phyloP scores from a whole-genome alignment of 2,329 filamentous ascomycete species.

The Fusarium sororula region DNA sequence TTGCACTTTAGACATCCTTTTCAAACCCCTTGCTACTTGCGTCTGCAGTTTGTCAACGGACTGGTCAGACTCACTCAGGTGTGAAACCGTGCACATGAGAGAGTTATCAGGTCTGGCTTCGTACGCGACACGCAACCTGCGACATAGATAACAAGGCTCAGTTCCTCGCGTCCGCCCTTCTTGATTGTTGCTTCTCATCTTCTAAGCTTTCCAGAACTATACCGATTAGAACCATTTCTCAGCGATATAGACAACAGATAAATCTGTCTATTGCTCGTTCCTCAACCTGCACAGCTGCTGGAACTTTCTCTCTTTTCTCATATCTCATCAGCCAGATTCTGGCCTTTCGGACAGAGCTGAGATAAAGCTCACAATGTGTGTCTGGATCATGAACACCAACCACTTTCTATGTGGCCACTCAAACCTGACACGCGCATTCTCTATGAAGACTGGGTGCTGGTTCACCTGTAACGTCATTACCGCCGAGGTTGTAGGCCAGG shows the following conservation, averaged over 20 bases:
- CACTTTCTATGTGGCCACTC: neutral
- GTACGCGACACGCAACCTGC: rapidly evolving
- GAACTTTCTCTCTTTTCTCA: too few species aligned
- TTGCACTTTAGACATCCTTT: neutral
- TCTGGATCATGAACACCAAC: neutral
- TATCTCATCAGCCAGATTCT: too few species aligned
- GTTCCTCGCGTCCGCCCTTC: rapidly evolving
- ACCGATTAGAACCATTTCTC: neutral
- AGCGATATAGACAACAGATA: neutral
- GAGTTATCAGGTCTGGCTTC: neutral
- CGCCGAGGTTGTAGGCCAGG: neutral
- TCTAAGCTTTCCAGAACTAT: neutral
- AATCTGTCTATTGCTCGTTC: too few species aligned
- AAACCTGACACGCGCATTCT: neutral
- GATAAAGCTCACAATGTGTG: neutral
- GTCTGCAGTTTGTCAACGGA: neutral
- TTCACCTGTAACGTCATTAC: neutral
- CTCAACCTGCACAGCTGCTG: too few species aligned
- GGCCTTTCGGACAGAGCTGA: rapidly evolving
- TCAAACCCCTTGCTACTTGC: neutral
- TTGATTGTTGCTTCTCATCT: neutral
- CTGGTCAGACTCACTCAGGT: neutral
- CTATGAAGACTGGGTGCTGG: neutral
- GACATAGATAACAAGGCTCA: neutral
- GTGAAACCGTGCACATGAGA: neutral